Evolutionary conservation across 345 rosid genomes (phyloP).

Genomic region (Firmiana major): DNA sequence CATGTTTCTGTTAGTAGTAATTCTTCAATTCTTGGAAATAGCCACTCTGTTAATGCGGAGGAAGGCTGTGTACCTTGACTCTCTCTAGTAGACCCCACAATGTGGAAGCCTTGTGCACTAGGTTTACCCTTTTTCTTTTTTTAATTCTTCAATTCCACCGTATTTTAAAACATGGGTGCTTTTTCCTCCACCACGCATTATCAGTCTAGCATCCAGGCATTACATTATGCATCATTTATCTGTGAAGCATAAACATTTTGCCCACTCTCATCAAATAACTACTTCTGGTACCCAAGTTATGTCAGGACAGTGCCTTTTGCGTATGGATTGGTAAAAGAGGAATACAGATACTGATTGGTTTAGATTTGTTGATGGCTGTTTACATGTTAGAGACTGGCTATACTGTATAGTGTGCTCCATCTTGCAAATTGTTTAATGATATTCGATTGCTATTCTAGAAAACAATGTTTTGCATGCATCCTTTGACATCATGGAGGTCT

Average conservation of each 20-base stretch:
- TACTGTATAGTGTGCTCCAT: neutral
- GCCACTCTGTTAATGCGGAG: too few species aligned
- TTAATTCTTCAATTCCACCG: neutral
- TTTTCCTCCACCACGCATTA: neutral
- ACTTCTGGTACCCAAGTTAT: neutral
- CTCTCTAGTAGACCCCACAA: too few species aligned
- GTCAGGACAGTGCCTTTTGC: neutral
- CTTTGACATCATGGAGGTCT: neutral
- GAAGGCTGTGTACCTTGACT: too few species aligned
- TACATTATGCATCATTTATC: neutral
- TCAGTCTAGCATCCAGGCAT: neutral
- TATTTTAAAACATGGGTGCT: neutral
- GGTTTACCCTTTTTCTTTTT: too few species aligned
- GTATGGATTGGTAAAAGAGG: neutral
- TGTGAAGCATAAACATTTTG: neutral
- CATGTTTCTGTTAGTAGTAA: neutral
- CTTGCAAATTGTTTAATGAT: neutral
- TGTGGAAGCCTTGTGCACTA: too few species aligned
- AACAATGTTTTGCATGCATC: neutral
- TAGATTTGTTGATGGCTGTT: neutral
- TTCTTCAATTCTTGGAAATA: too few species aligned
- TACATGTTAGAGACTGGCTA: neutral
- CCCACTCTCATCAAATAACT: neutral
- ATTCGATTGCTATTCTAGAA: neutral
- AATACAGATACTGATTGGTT: neutral